phyloP scores from a whole-genome alignment of 305 asterid species.

The Nicotiana rustica region DNA sequence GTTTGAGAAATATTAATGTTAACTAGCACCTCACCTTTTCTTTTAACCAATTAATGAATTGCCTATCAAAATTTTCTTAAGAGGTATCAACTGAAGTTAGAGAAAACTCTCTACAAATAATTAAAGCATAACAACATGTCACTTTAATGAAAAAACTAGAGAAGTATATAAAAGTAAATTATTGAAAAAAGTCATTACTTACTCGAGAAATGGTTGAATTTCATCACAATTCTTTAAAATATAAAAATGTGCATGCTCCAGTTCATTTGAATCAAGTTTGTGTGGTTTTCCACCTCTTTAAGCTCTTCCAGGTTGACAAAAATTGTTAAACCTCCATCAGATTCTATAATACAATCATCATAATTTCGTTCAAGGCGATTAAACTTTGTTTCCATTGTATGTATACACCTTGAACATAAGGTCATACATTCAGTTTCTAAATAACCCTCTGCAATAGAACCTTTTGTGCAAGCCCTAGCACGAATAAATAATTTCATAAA shows the following conservation, averaged over 20 bases:
- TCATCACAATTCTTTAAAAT: neutral
- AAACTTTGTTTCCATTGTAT: neutral
- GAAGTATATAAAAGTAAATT: neutral
- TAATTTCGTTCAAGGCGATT: neutral
- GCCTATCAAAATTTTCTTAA: neutral
- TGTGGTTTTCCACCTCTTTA: neutral
- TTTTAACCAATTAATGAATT: neutral
- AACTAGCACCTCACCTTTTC: neutral
- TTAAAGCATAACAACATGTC: neutral
- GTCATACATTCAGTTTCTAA: constrained; percentile 20
- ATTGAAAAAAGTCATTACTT: neutral
- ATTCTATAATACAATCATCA: neutral
- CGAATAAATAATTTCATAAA: neutral
- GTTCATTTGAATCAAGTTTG: neutral
- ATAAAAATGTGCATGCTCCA: neutral
- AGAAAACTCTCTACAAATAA: neutral
- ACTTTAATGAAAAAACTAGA: neutral
- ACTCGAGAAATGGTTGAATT: neutral
- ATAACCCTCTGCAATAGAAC: constrained; percentile 30
- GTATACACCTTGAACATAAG: constrained; percentile 10
- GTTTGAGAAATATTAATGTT: neutral
- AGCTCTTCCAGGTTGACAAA: neutral
- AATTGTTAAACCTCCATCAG: too few relatives aligned
- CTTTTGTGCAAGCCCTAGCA: constrained; percentile 1
- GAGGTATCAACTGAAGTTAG: neutral